phyloP scores from a whole-genome alignment of 2,329 filamentous ascomycete species.

The Neonectria punicea region DNA sequence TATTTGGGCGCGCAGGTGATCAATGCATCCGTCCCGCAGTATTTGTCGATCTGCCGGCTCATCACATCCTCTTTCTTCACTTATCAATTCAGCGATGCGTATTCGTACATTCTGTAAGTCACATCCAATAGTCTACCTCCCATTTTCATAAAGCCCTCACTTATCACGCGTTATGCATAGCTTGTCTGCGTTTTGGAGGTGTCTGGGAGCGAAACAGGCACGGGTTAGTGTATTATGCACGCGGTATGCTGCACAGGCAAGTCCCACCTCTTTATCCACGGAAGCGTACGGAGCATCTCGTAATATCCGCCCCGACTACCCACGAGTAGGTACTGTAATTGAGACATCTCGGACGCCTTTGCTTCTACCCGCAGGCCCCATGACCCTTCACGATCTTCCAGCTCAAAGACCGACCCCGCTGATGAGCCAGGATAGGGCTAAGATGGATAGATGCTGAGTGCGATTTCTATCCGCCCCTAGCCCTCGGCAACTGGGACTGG shows the following conservation, averaged over 20 bases:
- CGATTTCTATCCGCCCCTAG: constrained; percentile 18
- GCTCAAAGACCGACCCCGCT: constrained; percentile 8
- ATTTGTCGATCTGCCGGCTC: not conserved
- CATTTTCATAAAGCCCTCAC: not conserved
- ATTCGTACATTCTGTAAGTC: constrained; percentile 11
- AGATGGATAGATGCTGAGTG: constrained; percentile 14
- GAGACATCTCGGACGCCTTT: not conserved
- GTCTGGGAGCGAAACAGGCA: no score
- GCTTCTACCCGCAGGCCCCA: not conserved
- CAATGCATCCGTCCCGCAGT: not conserved
- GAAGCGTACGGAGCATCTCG: not conserved
- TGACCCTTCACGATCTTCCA: constrained; percentile 1
- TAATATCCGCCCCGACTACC: not conserved
- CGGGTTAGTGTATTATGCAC: not conserved
- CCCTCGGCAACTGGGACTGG: not conserved
- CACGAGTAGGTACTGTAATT: not conserved
- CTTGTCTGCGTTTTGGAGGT: no score
- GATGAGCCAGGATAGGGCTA: constrained; percentile 3
- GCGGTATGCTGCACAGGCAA: not conserved
- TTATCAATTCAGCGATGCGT: constrained; percentile 3
- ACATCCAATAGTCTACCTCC: not conserved
- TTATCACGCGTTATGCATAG: not conserved
- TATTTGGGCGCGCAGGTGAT: not conserved
- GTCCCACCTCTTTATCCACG: not conserved
- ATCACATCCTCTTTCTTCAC: constrained; percentile 5